Evolutionary conservation across 768 basidiomycete genomes (phyloP).

Genomic region (Dendrothele bispora): DNA sequence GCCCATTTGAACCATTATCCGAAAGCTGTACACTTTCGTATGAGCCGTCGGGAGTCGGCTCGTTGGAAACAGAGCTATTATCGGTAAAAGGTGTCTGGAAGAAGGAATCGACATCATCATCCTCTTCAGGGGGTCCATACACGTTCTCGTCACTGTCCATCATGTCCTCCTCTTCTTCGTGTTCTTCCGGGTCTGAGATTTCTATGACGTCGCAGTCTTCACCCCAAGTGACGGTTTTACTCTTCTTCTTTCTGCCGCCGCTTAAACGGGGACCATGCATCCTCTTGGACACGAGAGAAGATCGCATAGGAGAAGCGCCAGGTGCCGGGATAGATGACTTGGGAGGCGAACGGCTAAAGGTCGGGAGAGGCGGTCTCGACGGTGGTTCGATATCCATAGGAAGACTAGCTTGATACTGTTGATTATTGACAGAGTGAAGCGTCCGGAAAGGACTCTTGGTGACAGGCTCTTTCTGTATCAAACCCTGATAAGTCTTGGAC

Average conservation of each 20-base stretch:
- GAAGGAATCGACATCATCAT: slow-evolving; percentile 47
- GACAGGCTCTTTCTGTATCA: slow-evolving; percentile 76
- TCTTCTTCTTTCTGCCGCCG: slow-evolving; percentile 48
- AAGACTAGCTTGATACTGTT: background rate
- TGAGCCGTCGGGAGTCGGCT: slow-evolving; percentile 32
- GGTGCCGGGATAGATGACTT: slow-evolving; percentile 1
- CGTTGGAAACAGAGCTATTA: slow-evolving; percentile 17
- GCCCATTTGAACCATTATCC: slow-evolving; percentile 36
- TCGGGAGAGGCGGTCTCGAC: slow-evolving; percentile 3
- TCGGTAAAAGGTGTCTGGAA: slow-evolving; percentile 35
- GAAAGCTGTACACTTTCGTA: slow-evolving; percentile 46
- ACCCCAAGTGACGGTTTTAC: slow-evolving; percentile 81
- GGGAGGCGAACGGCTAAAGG: slow-evolving; percentile 7
- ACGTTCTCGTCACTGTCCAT: slow-evolving; percentile 22
- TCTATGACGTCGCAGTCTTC: slow-evolving; percentile 82
- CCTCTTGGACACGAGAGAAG: slow-evolving; percentile 69
- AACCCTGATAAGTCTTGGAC: slow-evolving; percentile 70
- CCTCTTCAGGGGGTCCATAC: slow-evolving; percentile 28
- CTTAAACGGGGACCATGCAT: slow-evolving; percentile 75
- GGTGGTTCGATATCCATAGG: slow-evolving; percentile 1
- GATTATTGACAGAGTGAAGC: slow-evolving; percentile 11
- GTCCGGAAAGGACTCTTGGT: slow-evolving; percentile 79
- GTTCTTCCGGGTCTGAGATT: slow-evolving; percentile 62
- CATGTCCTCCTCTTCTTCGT: slow-evolving; percentile 26
- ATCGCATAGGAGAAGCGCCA: slow-evolving; percentile 55